These are phyloP conservation scores for Multifurca ochricompacta DNA, from an alignment of 768 basidiomycete genomes.

Conservation along the genomic window DNA sequence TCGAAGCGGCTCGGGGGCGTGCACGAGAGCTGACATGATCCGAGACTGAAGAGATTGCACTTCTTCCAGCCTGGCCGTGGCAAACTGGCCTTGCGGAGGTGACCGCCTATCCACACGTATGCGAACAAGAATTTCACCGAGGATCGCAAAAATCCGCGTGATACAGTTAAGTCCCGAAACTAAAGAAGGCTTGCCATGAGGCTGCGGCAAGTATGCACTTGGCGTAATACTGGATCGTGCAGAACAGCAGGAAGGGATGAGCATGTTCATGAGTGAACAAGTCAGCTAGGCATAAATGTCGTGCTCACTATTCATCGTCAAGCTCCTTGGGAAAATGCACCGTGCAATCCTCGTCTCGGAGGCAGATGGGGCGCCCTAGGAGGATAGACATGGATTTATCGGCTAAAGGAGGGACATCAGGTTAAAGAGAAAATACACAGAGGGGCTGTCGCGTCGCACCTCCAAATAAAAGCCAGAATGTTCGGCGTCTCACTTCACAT, in stretches of 20 bases:
- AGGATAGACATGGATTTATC: conserved; percentile 88
- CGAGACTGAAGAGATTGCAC: conserved; percentile 72
- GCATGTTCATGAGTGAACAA: conserved; percentile 12
- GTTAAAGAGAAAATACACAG: background rate
- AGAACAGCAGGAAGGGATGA: background rate
- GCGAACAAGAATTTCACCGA: conserved; percentile 81
- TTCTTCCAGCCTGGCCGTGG: conserved; percentile 77
- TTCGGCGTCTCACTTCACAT: conserved; percentile 76
- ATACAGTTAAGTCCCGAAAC: conserved; percentile 84
- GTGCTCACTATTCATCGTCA: conserved; percentile 80
- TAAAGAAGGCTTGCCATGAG: conserved; percentile 77
- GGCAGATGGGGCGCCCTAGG: conserved; percentile 74
- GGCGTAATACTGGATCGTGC: conserved; percentile 59
- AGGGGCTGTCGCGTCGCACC: conserved; percentile 38
- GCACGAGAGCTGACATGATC: conserved; percentile 64
- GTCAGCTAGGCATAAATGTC: conserved; percentile 18
- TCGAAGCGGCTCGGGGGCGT: conserved; percentile 68
- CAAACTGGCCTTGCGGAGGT: conserved; percentile 78
- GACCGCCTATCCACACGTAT: conserved; percentile 83
- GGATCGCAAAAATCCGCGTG: conserved; percentile 76
- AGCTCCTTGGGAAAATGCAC: conserved; percentile 82
- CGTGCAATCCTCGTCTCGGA: conserved; percentile 87
- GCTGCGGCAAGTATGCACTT: conserved; percentile 75
- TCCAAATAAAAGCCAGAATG: conserved; percentile 87
- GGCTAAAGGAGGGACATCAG: conserved; percentile 37